Conservation (phyloP, 1,284 basidiomycete species). For the Fomitopsis betulina region DNA sequence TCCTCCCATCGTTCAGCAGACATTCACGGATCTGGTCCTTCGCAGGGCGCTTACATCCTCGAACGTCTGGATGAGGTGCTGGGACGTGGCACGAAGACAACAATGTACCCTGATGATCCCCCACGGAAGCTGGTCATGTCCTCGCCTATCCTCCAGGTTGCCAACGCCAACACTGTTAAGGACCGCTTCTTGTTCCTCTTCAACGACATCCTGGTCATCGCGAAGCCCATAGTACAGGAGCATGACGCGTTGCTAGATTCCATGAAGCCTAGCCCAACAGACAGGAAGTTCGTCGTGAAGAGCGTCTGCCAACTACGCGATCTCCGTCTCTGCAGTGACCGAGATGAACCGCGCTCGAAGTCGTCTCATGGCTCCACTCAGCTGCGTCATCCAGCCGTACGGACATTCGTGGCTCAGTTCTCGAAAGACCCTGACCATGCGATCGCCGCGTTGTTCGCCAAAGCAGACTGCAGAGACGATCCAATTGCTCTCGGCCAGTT, state of each 20-base stretch:
- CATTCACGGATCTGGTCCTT: constrained; percentile 23
- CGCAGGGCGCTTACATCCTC: constrained; percentile 44
- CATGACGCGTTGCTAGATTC: constrained; percentile 55
- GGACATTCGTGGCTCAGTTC: constrained; percentile 73
- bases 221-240: constrained; percentile 66
- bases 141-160: constrained; percentile 89
- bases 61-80: constrained; percentile 67
- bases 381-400: constrained; percentile 54
- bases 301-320: constrained; percentile 78
- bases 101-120: constrained; percentile 73
- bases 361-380: constrained; percentile 31
- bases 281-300: constrained; percentile 85
- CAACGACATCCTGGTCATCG: constrained; percentile 88
- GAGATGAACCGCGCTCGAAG: constrained; percentile 51
- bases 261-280: constrained; percentile 63
- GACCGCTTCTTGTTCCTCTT: constrained; percentile 96
- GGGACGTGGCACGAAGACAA: constrained; percentile 55
- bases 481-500: constrained; percentile 70
- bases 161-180: constrained; percentile 91
- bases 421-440: constrained; percentile 69
- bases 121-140: constrained; percentile 82
- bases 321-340: constrained; percentile 62
- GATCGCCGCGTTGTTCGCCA: constrained; percentile 59
- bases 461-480: constrained; percentile 55
- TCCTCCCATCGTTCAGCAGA: constrained; percentile 40